These are phyloP conservation scores for Truncatella angustata DNA, from an alignment of 2,329 filamentous ascomycete species.

Conservation along the genomic window DNA sequence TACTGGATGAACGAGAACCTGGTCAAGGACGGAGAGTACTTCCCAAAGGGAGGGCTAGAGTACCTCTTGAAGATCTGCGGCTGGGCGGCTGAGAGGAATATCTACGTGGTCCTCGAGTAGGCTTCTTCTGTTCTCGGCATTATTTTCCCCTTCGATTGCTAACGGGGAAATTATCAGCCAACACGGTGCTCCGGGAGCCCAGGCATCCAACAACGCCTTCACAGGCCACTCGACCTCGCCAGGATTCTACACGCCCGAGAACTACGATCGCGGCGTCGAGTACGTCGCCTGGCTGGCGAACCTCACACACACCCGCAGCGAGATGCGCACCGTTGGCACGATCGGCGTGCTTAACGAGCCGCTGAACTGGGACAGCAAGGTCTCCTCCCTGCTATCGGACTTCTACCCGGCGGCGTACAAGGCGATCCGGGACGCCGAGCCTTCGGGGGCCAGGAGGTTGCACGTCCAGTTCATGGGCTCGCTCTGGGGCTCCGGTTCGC, in stretches of 20 bases:
- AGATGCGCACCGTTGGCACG: slow-evolving; percentile 49
- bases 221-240: slow-evolving; percentile 35
- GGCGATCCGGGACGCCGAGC: slow-evolving; percentile 42
- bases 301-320: slow-evolving; percentile 39
- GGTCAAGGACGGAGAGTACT: slow-evolving; percentile 41
- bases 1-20: slow-evolving; percentile 50
- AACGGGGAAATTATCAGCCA: no score
- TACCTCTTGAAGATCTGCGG: slow-evolving; percentile 44
- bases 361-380: slow-evolving; percentile 18
- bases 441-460: slow-evolving; percentile 34
- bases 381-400: slow-evolving; percentile 32
- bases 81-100: slow-evolving; percentile 39
- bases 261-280: slow-evolving; percentile 46
- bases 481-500: slow-evolving; percentile 51
- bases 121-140: no score
- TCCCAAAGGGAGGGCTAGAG: slow-evolving; percentile 25
- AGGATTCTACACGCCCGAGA: slow-evolving; percentile 47
- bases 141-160: no score
- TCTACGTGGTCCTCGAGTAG: slow-evolving; percentile 49
- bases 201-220: slow-evolving; percentile 38
- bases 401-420: slow-evolving; percentile 45
- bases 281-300: slow-evolving; percentile 50
- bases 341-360: slow-evolving; percentile 53
- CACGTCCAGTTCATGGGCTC: slow-evolving; percentile 39
- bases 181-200: slow-evolving; percentile 44